Evolutionary conservation across 2,329 filamentous ascomycete species (phyloP), one percentile per base, ranked within the genome.

Genomic region (Alternaria rosae): DNA sequence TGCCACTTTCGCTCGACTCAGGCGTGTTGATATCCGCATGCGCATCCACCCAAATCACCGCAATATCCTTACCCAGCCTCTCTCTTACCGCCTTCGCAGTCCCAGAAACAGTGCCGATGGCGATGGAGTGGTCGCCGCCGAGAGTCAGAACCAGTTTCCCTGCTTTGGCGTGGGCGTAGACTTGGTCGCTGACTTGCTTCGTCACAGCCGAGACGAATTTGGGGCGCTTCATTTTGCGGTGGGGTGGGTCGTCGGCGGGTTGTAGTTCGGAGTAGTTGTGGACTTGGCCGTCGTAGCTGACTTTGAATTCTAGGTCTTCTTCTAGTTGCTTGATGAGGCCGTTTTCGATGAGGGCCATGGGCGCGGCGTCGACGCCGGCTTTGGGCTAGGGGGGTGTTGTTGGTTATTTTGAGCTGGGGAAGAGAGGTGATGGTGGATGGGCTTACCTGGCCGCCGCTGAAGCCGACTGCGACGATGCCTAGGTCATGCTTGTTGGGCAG

Each of bases 21-120:
- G 94, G 95, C 1, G 92, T 93, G 83, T 99, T 99, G 85, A 99
- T 97, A 80, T 99, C 95, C 57, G 94, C 91, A 81, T 99, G 95
- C 25, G 95, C 95, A 81, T 99, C 95, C 30, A 99, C 95, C 95
- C 95, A 99, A 79, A 99, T 96, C 60, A 99, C 92, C 12, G 93
- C 95, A 66, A 97, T 89, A 73, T 98, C 94, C 58, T 91, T 86
- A 45, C 85, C 88, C 61, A 97, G 83, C 17, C 94, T 85, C 85
- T 99, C 94, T 61, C 92, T 88, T 42, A 92, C 90, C 0, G 94
- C 95, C 82, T 91, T 92, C 35, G 94, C 92, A 1, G 91, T 92
- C 42, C 95, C 95, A 26, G 91, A 91, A 71, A 99, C 89, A 50
- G 93, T 97, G 66, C 95, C 95, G 72, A 99, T 96, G 66, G 95